phyloP scores from a whole-genome alignment of 768 basidiomycete genomes.

The Phylloporus sp. region DNA sequence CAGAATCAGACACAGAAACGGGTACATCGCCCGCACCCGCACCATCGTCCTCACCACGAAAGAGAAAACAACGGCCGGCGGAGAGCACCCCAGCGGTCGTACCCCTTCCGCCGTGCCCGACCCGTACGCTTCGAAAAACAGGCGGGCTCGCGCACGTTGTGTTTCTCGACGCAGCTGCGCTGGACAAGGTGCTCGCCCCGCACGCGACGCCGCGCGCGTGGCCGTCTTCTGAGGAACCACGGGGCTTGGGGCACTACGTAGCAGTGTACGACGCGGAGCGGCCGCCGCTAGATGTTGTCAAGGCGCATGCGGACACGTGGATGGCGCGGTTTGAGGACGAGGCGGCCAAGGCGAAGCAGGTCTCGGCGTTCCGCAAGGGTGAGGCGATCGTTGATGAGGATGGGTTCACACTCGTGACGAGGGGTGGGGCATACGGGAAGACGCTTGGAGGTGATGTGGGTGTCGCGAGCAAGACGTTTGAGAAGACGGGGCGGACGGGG shows the following conservation, averaged over 20 bases:
- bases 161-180: constrained; percentile 69
- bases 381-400: constrained; percentile 92
- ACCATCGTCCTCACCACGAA: constrained; percentile 16
- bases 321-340: constrained; percentile 66
- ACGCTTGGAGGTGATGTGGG: constrained; percentile 78
- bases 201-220: constrained; percentile 55
- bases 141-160: constrained; percentile 69
- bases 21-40: not conserved
- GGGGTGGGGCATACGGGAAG: constrained; percentile 86
- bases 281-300: constrained; percentile 70
- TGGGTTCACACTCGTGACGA: constrained; percentile 91
- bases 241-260: constrained; percentile 70
- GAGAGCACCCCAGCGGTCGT: constrained; percentile 47
- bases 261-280: constrained; percentile 62
- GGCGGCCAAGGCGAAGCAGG: constrained; percentile 51
- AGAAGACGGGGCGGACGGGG: constrained; percentile 32
- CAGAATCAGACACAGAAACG: constrained; percentile 29
- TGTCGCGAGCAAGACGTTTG: constrained; percentile 59
- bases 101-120: constrained; percentile 51
- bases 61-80: constrained; percentile 28
- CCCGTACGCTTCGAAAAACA: constrained; percentile 58
- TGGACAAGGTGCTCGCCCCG: constrained; percentile 59
- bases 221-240: constrained; percentile 59
- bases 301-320: constrained; percentile 74
- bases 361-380: constrained; percentile 70